These are phyloP conservation scores for Umbelopsis isabellina DNA, from an alignment of 192 early-diverging fungal species.

Conservation along the genomic window DNA sequence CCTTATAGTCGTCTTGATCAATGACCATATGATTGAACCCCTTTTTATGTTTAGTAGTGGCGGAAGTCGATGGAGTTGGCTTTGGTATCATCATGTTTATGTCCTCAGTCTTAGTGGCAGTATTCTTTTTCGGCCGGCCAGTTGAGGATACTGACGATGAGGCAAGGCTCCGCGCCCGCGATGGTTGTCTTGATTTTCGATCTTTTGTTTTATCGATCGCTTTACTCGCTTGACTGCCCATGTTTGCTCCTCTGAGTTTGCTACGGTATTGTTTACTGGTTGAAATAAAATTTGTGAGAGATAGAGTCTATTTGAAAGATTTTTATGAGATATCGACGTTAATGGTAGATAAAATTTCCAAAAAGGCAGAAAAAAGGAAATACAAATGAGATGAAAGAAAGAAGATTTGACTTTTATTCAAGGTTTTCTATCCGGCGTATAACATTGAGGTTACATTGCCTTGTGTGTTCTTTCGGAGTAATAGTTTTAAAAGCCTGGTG, in stretches of 20 bases:
- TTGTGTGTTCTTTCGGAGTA: no score
- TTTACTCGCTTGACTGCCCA: constrained; percentile 41
- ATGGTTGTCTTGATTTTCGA: constrained; percentile 17
- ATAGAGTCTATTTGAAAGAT: not conserved
- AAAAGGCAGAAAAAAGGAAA: no score
- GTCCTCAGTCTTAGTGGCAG: constrained; percentile 8
- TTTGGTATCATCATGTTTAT: not conserved
- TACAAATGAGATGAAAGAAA: no score
- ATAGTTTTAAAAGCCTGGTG: no score
- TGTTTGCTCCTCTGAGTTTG: not conserved
- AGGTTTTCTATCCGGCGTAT: no score
- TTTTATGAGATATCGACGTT: no score
- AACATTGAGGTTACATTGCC: no score
- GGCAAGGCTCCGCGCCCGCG: constrained; percentile 15
- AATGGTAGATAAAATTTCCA: no score
- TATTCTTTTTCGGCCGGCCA: constrained; percentile 13
- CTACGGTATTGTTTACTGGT: not conserved
- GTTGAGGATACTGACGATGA: constrained; percentile 13
- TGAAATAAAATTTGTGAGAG: not conserved
- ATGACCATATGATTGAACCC: constrained; percentile 23
- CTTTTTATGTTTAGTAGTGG: constrained; percentile 18
- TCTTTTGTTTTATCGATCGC: constrained; percentile 29
- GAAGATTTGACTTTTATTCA: no score
- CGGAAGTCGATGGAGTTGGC: not conserved
- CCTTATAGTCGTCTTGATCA: constrained; percentile 30